phyloP scores from a whole-genome alignment of 495 filamentous ascomycete species.

The Aspergillus egyptiacus region DNA sequence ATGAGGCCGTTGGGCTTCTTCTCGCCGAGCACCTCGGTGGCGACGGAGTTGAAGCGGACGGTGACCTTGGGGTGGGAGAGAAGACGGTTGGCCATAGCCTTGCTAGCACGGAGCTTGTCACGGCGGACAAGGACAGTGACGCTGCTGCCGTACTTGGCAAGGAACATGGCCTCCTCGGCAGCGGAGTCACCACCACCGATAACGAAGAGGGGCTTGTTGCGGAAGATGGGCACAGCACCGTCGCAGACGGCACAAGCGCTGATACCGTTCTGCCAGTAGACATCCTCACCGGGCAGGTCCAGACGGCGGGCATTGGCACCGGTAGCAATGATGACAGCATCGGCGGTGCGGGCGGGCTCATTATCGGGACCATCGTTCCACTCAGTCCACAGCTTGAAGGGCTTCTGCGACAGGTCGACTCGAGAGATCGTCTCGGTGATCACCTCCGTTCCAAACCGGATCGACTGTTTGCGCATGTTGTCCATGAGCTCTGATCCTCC shows the following conservation, averaged over 20 bases:
- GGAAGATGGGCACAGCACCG: conserved; percentile 94
- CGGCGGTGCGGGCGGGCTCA: conserved; percentile 69
- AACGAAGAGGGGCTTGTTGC: conserved; percentile 89
- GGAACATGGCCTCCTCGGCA: conserved; percentile 93
- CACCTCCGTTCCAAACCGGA: conserved; percentile 86
- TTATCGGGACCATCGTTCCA: conserved; percentile 65
- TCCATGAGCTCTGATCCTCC: conserved; percentile 88
- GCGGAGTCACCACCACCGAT: conserved; percentile 97
- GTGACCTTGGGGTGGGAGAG: conserved; percentile 79
- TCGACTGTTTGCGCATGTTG: conserved; percentile 84
- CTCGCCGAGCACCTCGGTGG: conserved; percentile 76
- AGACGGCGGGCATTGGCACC: conserved; percentile 85
- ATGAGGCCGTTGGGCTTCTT: conserved; percentile 68
- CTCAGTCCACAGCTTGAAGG: conserved; percentile 89
- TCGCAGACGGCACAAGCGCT: conserved; percentile 97
- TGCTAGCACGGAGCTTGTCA: conserved; percentile 78
- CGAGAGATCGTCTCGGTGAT: conserved; percentile 85
- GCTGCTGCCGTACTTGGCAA: conserved; percentile 93
- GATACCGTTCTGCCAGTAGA: conserved; percentile 95
- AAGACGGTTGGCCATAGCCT: conserved; percentile 86
- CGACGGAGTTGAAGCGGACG: conserved; percentile 77
- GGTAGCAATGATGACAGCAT: conserved; percentile 89
- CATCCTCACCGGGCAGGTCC: conserved; percentile 80
- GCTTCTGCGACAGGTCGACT: conserved; percentile 76
- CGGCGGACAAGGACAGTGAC: conserved; percentile 89